Base-by-base conservation (phyloP, 2,329 filamentous ascomycete genomes). In the Neofusicoccum cordaticola region DNA sequence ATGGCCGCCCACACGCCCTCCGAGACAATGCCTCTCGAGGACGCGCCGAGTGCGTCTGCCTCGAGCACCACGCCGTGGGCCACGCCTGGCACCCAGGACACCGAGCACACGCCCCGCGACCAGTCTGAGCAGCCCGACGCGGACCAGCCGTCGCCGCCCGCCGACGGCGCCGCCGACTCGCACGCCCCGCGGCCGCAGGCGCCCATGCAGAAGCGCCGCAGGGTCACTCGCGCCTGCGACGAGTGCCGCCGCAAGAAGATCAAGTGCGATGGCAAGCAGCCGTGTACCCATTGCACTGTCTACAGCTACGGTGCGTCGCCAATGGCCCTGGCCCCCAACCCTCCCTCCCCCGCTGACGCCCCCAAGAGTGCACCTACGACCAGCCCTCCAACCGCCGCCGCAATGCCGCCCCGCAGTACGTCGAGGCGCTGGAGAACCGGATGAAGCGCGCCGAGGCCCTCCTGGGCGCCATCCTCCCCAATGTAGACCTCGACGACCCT, bases 371-470 rank as follows among this genome's bases (percentile, higher is more conserved):
- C 77, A 96, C 93, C 34, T 97, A 97, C 78, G 93, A 97, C 73
- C 95, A 97, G 75, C 93, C 93, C 12, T 97, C 93, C 27, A 97
- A 97, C 76, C 86, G 93, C 69, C 86, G 93, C 69, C 88, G 93
- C 71, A 97, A 97, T 75, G 93, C 93, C 22, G 91, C 92, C 31
- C 93, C 93, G 17, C 92, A 96, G 78, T 96, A 97, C 75, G 92
- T 97, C 69, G 93, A 97, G 78, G 92, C 92, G 2, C 82, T 97
- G 56, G 93, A 97, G 77, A 88, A 84, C 69, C 88, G 92, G 68
- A 80, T 97, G 62, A 91, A 93, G 71, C 91, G 92, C 68, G 92
- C 92, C 35, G 92, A 97, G 78, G 85, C 87, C 2, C 81, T 97
- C 11, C 81, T 97, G 65, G 89, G 88, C 72, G 88, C 90, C 66